Evolutionary conservation across 768 basidiomycete species (phyloP).

Genomic region (Agrocybe chaxingu): DNA sequence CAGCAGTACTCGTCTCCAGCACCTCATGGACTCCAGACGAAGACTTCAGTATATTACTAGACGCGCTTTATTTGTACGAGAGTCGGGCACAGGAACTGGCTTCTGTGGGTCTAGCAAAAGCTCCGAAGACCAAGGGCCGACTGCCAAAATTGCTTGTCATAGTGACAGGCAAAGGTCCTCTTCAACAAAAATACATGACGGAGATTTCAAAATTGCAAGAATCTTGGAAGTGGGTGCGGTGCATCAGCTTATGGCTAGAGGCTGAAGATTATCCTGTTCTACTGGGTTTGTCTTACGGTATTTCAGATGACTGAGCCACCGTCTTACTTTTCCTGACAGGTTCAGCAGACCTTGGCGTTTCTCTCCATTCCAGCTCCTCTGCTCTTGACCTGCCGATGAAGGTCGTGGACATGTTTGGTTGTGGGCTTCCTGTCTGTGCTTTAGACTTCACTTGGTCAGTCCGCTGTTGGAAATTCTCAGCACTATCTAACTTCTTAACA

Average conservation of each 20-base stretch:
- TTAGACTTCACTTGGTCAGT: conserved; percentile 82
- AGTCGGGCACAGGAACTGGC: conserved; percentile 37
- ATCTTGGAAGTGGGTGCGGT: conserved; percentile 75
- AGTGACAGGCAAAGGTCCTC: conserved; percentile 89
- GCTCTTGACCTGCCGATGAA: conserved; percentile 97
- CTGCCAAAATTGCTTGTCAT: conserved; percentile 81
- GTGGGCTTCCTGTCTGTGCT: conserved; percentile 90
- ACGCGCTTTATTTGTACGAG: conserved; percentile 74
- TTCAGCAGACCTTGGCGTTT: conserved; percentile 89
- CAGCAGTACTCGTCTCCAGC: conserved; percentile 84
- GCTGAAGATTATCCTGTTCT: conserved; percentile 86
- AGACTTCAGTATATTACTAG: conserved; percentile 82
- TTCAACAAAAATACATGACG: conserved; percentile 70
- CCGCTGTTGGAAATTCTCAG: neutral
- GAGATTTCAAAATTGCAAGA: conserved; percentile 57
- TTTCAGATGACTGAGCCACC: neutral
- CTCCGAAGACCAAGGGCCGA: conserved; percentile 11
- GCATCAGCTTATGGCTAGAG: conserved; percentile 84
- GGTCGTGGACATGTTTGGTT: conserved; percentile 99
- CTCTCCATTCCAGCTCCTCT: conserved; percentile 87
- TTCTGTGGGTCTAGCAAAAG: conserved; percentile 3
- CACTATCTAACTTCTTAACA: conserved; percentile 24
- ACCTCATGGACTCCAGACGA: conserved; percentile 99
- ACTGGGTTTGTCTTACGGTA: conserved; percentile 50
- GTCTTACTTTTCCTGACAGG: conserved; percentile 38